Base-by-base conservation (phyloP, 768 basidiomycete species). In the Kwoniella bestiolae region DNA sequence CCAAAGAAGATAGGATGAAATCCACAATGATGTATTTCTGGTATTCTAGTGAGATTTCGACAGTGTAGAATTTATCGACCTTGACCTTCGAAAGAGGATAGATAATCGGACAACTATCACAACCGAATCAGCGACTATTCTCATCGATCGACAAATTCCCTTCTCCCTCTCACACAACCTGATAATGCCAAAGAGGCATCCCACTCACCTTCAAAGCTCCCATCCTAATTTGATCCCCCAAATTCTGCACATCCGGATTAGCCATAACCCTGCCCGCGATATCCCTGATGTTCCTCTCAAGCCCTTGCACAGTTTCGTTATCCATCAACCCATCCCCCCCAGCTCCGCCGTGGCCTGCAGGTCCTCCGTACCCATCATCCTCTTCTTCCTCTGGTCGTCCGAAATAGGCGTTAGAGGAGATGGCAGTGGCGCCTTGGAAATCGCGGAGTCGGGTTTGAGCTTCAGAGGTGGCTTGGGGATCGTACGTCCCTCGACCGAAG, bases 371-470 rank as follows among this genome's bases (percentile, higher is more conserved):
- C 18, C 67, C 86, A n/a, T 90, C 89, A 62, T 91, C 89, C 21
- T 82, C 82, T 8, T 83, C 84, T 26, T 82, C 83, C 60, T 95
- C 94, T 3, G 90, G 88, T 16, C 94, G 86, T 2, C 95, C 96
- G 81, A 96, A 98, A 86, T 98, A 99, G 72, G 93, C 91, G 78
- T 87, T 94, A 16, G 93, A 95, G 0, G 93, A 95, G 75, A 98
- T 97, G 32, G 92, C 88, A 0, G 90, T 91, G 14, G 94, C 92
- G 11, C 95, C 95, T 74, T 88, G 87, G 87, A 99, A 99, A 44
- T 86, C 83, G 72, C 89, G 86, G 45, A 97, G 83, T 2, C 95
- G 88, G 11, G 85, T 82, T 75, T 92, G 90, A 5, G 94, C 94
- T 82, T 97, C 93, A 50, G 84, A 82, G 45, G 86, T 74, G 3